These are phyloP conservation scores for Aspergillus brasiliensis DNA, from an alignment of 2,329 filamentous ascomycete genomes.

Conservation along the genomic window DNA sequence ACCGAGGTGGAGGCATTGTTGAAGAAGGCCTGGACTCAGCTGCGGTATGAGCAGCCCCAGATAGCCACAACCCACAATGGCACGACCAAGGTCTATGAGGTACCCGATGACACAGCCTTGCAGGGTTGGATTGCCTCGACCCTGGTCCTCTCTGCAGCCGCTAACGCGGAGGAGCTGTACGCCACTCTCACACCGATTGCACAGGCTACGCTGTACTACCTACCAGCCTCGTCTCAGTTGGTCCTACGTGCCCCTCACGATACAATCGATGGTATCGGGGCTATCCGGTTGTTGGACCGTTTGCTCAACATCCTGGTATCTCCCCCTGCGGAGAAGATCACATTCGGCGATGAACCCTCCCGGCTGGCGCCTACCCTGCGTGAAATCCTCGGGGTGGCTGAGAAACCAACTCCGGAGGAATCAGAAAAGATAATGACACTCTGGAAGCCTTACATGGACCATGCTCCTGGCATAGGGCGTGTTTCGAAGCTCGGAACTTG, in stretches of 20 bases:
- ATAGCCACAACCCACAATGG: not conserved
- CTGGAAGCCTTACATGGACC: not conserved
- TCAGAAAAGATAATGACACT: not conserved
- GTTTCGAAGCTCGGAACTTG: not conserved
- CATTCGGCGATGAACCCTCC: not conserved
- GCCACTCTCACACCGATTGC: not conserved
- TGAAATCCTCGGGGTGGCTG: not conserved
- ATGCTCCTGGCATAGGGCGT: not conserved
- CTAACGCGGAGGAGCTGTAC: not conserved
- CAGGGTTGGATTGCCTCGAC: not conserved
- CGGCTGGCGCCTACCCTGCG: not conserved
- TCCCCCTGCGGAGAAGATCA: not conserved
- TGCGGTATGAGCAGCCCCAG: constrained; percentile 2
- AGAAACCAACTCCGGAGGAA: not conserved
- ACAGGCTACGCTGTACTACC: constrained; percentile 6
- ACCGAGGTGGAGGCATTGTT: not conserved
- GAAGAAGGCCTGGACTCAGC: not conserved
- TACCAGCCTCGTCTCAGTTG: constrained; percentile 3
- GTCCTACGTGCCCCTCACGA: constrained; percentile 7
- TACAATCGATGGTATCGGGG: not conserved
- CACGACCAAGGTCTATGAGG: not conserved
- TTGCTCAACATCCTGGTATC: not conserved
- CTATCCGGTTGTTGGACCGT: not conserved
- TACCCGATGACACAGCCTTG: not conserved
- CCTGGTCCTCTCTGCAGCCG: not conserved